Percentiles rank a stretch among this genome's conserved stretches.
Evolutionary conservation across 352 stramenopile species (phyloP).

Genomic region (Aphanomyces euteiches): DNA sequence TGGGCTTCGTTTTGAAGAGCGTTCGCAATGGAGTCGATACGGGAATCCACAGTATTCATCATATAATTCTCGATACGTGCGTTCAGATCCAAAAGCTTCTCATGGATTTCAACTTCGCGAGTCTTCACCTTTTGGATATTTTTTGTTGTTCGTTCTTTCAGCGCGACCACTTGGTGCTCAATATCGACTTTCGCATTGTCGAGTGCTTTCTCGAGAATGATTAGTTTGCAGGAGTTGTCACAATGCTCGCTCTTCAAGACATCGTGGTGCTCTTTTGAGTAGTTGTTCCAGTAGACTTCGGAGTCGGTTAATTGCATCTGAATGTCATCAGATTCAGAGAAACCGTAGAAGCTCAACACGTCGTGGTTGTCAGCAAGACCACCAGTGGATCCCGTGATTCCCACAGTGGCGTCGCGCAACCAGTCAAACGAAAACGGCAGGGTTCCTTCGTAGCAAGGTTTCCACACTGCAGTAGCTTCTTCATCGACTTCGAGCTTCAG

Average conservation of each 20-base stretch:
- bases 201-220: constrained; percentile 75
- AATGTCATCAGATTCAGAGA: constrained; percentile 51
- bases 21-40: constrained; percentile 49
- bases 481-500: constrained; percentile 72
- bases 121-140: constrained; percentile 68
- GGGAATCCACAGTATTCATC: constrained; percentile 68
- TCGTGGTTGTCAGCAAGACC: constrained; percentile 83
- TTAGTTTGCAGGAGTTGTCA: constrained; percentile 78
- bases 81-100: constrained; percentile 65
- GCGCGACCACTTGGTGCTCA: constrained; percentile 80
- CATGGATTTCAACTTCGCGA: constrained; percentile 66
- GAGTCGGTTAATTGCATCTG: constrained; percentile 48
- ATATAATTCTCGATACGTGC: constrained; percentile 69
- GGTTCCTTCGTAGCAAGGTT: constrained; percentile 55
- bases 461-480: constrained; percentile 51
- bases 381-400: constrained; percentile 75
- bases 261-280: constrained; percentile 74
- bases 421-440: constrained; percentile 66
- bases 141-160: constrained; percentile 72
- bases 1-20: constrained; percentile 46
- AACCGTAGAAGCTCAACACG: constrained; percentile 35
- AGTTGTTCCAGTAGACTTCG: constrained; percentile 77
- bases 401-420: constrained; percentile 55
- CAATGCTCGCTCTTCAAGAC: constrained; percentile 56
- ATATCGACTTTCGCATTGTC: constrained; percentile 78